Conservation (phyloP, 345 rosid species). For the thale cress (Arabidopsis thaliana) region DNA sequence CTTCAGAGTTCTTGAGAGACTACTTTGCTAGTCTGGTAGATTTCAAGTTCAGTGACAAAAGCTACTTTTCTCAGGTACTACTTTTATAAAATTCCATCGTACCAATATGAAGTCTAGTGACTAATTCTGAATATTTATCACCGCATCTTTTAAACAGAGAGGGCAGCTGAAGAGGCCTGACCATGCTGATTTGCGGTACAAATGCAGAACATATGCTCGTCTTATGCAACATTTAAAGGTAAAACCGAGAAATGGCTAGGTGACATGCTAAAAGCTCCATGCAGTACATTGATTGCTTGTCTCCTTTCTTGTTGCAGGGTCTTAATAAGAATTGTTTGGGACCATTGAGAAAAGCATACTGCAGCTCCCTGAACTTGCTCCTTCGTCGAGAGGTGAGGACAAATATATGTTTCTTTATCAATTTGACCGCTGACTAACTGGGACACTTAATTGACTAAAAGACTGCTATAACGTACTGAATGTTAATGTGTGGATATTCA, state of each 20-base stretch:
- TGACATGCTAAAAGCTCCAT: constrained; percentile 21
- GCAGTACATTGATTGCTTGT: constrained; percentile 4
- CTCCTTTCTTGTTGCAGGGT: constrained; percentile 55
- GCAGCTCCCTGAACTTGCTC: constrained; percentile 95
- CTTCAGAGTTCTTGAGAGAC: constrained; percentile 94
- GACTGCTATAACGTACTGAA: constrained; percentile 17
- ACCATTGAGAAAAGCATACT: constrained; percentile 93
- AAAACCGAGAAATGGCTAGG: constrained; percentile 18
- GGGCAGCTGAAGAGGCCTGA: constrained; percentile 99
- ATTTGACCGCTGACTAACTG: constrained; percentile 9
- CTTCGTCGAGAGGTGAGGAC: constrained; percentile 94
- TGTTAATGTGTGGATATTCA: constrained; percentile 11
- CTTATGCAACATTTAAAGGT: constrained; percentile 97
- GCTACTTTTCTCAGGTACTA: constrained; percentile 95
- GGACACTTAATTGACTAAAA: background rate
- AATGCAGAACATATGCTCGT: constrained; percentile 99
- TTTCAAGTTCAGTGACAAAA: constrained; percentile 97
- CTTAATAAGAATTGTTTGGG: constrained; percentile 93
- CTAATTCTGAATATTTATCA: constrained; percentile 27
- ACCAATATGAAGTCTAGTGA: constrained; percentile 11
- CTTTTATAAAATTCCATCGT: constrained; percentile 15
- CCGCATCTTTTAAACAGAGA: constrained; percentile 62
- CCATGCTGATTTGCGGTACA: constrained; percentile 98
- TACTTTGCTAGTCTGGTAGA: constrained; percentile 98
- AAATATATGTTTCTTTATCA: constrained; percentile 17